Conservation (phyloP, 2,329 filamentous ascomycete genomes). For the Calonectria pseudoreteaudii region DNA sequence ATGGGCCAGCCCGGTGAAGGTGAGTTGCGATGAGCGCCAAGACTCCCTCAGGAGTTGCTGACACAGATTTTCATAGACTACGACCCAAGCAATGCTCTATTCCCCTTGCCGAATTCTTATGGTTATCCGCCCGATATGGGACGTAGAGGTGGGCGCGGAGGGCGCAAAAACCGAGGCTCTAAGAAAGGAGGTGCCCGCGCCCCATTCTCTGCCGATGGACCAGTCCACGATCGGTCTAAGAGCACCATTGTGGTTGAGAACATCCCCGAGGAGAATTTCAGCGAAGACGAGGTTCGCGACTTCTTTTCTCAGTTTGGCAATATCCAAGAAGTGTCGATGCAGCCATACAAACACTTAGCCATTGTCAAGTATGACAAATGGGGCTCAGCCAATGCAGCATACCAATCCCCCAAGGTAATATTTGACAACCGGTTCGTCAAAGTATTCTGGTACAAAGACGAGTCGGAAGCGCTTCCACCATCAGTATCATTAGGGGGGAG, state of each 20-base stretch:
- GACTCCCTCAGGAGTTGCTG: conserved; percentile 13
- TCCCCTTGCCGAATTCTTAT: conserved; percentile 37
- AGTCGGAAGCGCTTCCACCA: conserved; percentile 50
- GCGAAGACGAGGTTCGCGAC: conserved; percentile 71
- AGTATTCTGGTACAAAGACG: conserved; percentile 80
- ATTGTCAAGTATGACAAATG: conserved; percentile 77
- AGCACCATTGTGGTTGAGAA: conserved; percentile 81
- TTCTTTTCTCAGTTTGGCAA: conserved; percentile 81
- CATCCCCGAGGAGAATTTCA: conserved; percentile 79
- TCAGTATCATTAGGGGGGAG: conserved; percentile 43
- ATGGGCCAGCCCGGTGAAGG: conserved; percentile 39
- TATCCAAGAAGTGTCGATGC: conserved; percentile 73
- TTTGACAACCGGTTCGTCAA: conserved; percentile 91
- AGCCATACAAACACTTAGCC: conserved; percentile 74
- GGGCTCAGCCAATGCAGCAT: conserved; percentile 76
- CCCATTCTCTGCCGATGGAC: conserved; percentile 73
- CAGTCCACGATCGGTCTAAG: conserved; percentile 71
- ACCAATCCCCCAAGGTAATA: conserved; percentile 81
- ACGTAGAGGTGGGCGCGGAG: conserved; percentile 47
- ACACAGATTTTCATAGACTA: conserved; percentile 44
- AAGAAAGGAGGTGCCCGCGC: conserved; percentile 57
- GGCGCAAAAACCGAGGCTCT: conserved; percentile 48
- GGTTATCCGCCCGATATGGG: conserved; percentile 39
- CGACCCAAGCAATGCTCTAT: conserved; percentile 46
- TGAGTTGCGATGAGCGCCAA: conserved; percentile 25